A percentile compares a stretch with the other conserved stretches of the same genome.
Evolutionary conservation across 768 basidiomycete genomes (phyloP).

Genomic region (Phlebiopsis flavidoalba): DNA sequence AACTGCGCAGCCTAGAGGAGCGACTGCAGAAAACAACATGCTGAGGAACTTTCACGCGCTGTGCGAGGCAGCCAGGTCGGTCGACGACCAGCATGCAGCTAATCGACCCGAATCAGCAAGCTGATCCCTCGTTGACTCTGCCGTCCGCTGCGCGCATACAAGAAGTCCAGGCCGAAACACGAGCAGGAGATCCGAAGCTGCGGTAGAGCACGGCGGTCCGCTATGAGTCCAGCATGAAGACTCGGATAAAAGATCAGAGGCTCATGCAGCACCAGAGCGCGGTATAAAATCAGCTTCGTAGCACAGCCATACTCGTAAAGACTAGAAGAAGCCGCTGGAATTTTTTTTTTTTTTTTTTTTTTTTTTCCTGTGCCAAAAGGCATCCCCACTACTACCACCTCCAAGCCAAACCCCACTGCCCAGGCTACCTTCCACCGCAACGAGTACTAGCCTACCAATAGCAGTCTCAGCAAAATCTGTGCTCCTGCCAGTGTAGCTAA

Average conservation of each 20-base stretch:
- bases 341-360: too few relatives aligned
- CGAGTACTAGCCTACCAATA: neutral
- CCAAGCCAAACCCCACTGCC: neutral
- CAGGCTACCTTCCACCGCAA: neutral
- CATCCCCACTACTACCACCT: neutral
- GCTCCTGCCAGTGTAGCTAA: too few relatives aligned
- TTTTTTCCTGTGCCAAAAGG: constrained; percentile 13
- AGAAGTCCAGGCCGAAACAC: constrained; percentile 38
- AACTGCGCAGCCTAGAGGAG: constrained; percentile 50
- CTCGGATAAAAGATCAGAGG: constrained; percentile 67
- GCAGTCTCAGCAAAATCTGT: constrained; percentile 2
- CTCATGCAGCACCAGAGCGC: constrained; percentile 52
- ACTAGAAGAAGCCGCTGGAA: too few relatives aligned
- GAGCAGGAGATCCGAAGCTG: constrained; percentile 55
- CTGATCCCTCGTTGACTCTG: constrained; percentile 45
- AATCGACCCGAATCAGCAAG: constrained; percentile 36
- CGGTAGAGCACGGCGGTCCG: constrained; percentile 69
- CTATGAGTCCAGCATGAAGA: constrained; percentile 51
- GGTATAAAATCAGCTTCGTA: constrained; percentile 68
- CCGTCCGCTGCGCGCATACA: constrained; percentile 37
- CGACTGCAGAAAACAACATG: constrained; percentile 48
- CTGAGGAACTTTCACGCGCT: constrained; percentile 47
- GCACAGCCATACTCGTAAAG: constrained; percentile 53
- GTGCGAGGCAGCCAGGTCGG: constrained; percentile 43
- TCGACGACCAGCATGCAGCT: constrained; percentile 25